Conservation (phyloP, 805 yeast species). For the Metschnikowia peoriensis region DNA sequence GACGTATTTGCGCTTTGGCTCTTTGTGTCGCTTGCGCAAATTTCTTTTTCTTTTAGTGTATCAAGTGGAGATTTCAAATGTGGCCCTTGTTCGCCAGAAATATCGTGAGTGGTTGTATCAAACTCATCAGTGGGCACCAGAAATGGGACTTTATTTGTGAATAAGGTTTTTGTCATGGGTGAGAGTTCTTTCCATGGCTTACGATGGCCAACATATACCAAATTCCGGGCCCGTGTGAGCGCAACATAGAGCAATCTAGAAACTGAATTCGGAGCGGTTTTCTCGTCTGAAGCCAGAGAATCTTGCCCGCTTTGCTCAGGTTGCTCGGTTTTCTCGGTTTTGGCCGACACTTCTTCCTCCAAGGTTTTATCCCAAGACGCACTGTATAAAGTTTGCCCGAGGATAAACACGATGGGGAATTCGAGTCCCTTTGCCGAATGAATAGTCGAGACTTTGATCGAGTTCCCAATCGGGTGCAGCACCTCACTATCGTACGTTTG, state of each 20-base stretch:
- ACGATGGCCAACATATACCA: slow-evolving; percentile 36
- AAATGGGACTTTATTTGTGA: not conserved
- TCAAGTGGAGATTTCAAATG: too few relatives aligned
- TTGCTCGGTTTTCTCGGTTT: not conserved
- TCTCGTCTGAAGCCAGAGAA: not conserved
- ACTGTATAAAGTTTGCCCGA: slow-evolving; percentile 12
- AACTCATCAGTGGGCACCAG: too few relatives aligned
- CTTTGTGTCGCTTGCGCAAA: not conserved
- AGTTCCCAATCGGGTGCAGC: slow-evolving; percentile 24
- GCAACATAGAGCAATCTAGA: slow-evolving; percentile 59
- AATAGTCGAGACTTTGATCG: slow-evolving; percentile 60
- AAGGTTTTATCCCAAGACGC: slow-evolving; percentile 14
- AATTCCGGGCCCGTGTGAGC: slow-evolving; percentile 56
- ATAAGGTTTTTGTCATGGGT: slow-evolving; percentile 1
- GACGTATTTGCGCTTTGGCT: not conserved
- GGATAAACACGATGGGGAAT: slow-evolving; percentile 63
- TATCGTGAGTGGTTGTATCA: too few relatives aligned
- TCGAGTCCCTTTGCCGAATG: slow-evolving; percentile 77
- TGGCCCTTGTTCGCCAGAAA: too few relatives aligned
- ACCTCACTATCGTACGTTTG: slow-evolving; percentile 39
- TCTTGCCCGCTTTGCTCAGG: not conserved
- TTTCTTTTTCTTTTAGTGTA: not conserved
- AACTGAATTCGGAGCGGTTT: not conserved
- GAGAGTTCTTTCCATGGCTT: slow-evolving; percentile 3
- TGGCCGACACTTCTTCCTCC: slow-evolving; percentile 1